These are phyloP conservation scores for Oxalis stricta DNA, from an alignment of 441 rosid species.

Conservation along the genomic window DNA sequence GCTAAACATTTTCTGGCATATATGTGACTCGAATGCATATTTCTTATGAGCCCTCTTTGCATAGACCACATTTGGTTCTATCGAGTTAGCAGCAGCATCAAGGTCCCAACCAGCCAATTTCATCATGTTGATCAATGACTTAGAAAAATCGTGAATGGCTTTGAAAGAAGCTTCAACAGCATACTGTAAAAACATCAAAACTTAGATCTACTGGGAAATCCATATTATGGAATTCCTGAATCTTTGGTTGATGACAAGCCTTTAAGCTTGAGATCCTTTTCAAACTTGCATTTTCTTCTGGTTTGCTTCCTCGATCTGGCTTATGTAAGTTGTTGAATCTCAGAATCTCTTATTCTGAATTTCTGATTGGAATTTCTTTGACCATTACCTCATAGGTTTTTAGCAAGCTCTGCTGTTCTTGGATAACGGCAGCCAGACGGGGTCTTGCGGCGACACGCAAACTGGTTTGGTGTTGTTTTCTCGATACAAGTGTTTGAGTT, in stretches of 20 bases:
- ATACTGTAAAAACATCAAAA: constrained; percentile 48
- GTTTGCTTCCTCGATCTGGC: constrained; percentile 73
- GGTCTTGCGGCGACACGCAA: constrained; percentile 75
- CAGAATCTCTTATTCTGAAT: constrained; percentile 91
- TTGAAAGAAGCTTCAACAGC: constrained; percentile 61
- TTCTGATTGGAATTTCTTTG: constrained; percentile 90
- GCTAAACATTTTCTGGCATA: constrained; percentile 84
- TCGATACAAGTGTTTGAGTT: constrained; percentile 74
- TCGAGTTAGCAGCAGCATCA: constrained; percentile 83
- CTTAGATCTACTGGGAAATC: constrained; percentile 51
- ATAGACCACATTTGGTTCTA: constrained; percentile 70
- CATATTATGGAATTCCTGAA: constrained; percentile 39
- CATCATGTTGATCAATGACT: constrained; percentile 93
- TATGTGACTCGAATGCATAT: constrained; percentile 84
- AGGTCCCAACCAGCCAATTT: constrained; percentile 98
- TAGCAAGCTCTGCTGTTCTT: constrained; percentile 86
- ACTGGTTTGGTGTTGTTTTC: constrained; percentile 76
- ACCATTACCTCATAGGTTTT: constrained; percentile 98
- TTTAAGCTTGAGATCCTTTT: constrained; percentile 85
- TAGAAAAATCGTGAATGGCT: constrained; percentile 89
- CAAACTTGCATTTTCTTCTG: constrained; percentile 69
- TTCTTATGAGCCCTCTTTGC: constrained; percentile 94
- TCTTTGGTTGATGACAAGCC: constrained; percentile 73
- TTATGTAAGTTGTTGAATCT: constrained; percentile 62
- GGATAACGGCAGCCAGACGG: constrained; percentile 93